A percentile compares a stretch with the other conserved stretches of the same genome.
These are phyloP conservation scores for Mycosarcoma mackinlayi DNA, from an alignment of 1,284 basidiomycete genomes.

Conservation along the genomic window DNA sequence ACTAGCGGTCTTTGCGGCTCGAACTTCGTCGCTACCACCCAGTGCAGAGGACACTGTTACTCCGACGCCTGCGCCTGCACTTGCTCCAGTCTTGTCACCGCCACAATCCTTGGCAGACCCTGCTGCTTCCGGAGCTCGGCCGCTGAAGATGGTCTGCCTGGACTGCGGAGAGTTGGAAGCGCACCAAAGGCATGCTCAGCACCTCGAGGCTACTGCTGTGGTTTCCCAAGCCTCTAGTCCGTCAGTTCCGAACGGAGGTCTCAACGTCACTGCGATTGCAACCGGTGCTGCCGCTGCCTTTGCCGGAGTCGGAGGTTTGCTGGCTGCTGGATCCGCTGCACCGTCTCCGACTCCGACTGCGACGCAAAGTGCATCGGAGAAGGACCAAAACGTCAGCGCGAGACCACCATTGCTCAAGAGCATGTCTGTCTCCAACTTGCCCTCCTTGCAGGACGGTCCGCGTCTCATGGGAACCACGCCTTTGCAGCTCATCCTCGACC, in stretches of 20 bases:
- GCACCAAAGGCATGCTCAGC: constrained; percentile 33
- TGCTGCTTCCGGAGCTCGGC: constrained; percentile 12
- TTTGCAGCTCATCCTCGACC: constrained; percentile 48
- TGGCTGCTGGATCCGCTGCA: constrained; percentile 11
- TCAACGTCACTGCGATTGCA: constrained; percentile 16
- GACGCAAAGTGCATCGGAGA: background rate
- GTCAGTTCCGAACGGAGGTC: background rate
- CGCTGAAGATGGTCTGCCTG: constrained; percentile 50
- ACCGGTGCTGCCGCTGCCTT: constrained; percentile 38
- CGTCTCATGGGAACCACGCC: constrained; percentile 46
- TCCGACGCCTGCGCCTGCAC: background rate
- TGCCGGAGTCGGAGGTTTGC: constrained; percentile 27
- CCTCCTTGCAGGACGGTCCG: constrained; percentile 31
- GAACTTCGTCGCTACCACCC: constrained; percentile 35
- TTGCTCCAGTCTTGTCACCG: background rate
- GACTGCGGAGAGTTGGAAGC: constrained; percentile 53
- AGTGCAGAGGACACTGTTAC: constrained; percentile 7
- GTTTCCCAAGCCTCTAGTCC: background rate
- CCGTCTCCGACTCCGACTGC: background rate
- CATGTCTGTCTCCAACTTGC: constrained; percentile 32
- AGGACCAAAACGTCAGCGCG: background rate
- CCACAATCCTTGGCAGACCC: background rate
- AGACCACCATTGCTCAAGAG: constrained; percentile 38
- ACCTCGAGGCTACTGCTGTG: constrained; percentile 20
- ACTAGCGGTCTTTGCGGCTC: constrained; percentile 24